Base-by-base conservation (phyloP, 306 rosid species). In the Cicer judaicum region DNA sequence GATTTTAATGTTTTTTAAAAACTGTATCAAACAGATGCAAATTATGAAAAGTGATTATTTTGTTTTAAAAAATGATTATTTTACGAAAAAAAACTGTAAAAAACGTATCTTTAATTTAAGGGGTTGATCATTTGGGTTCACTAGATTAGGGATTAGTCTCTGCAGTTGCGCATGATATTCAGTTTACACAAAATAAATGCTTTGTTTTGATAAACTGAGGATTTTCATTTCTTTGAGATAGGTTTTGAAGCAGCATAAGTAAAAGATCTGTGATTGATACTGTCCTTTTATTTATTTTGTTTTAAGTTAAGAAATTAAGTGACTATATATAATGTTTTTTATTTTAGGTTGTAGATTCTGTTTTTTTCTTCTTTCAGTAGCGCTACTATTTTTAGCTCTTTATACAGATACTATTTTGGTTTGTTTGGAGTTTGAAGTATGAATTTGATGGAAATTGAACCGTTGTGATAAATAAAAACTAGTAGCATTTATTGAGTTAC, bases 301-400 rank as follows among this genome's bases (percentile, higher is more conserved):
- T 68, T n/a, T n/a, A 29, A 24, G 44, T 68, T 48, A 29, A 24
- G 52, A 48, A 48, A 29, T 48, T 5, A 29, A 49, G 7, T n/a
- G 1, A 8, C 36, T 11, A 48, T 48, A 4, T 68, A 34, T 34
- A 49, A 36, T 49, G 57, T 6, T 36, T 46, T 34, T 34, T 49
- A 60, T 60, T 60, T 60, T 34, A 60, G 44, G 8, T 13, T 60
- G 24, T 29, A 56, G 62, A 19, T 21, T 13, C 10, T 21, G 21
- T 46, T 66, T 12, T 43, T 3, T 10, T 13, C 1, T 8, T 7
- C 0, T 67, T 14, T 2, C 0, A 47, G 36, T 29, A 38, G 47
- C 10, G 36, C 36, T 68, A 36, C 74, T 68, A 67, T 67, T 68
- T 67, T 68, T 29, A 68, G 73, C 8, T 24, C 24, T 1, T 13